phyloP scores from a whole-genome alignment of 1,284 basidiomycete species.

The Ceratobasidium sp. region DNA sequence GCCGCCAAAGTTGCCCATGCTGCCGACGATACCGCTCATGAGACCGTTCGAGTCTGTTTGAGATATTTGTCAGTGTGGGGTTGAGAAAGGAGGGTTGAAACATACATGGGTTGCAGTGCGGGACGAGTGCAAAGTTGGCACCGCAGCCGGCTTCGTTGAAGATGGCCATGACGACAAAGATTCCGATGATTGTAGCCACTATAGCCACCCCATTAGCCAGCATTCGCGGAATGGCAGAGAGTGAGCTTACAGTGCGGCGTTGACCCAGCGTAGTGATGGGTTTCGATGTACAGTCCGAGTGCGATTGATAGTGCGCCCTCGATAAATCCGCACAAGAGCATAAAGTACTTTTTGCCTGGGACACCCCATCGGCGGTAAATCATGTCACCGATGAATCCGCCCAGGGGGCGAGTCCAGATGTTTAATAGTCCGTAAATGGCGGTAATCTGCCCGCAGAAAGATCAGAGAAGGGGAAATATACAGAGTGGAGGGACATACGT shows the following conservation, averaged over 20 bases:
- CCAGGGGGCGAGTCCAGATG: conserved; percentile 65
- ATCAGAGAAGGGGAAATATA: not conserved
- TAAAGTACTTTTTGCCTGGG: conserved; percentile 67
- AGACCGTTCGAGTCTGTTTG: conserved; percentile 57
- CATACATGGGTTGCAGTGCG: conserved; percentile 66
- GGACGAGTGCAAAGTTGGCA: conserved; percentile 68
- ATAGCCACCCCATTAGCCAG: conserved; percentile 6
- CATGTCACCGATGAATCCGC: conserved; percentile 68
- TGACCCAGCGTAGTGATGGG: conserved; percentile 51
- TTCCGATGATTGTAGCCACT: conserved; percentile 54
- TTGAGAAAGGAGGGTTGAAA: conserved; percentile 47
- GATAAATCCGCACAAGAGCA: conserved; percentile 61
- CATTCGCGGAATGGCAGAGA: not conserved
- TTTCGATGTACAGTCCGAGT: conserved; percentile 64
- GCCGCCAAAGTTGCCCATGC: conserved; percentile 68
- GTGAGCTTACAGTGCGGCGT: conserved; percentile 36
- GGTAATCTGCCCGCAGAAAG: too few species aligned
- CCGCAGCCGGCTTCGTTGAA: conserved; percentile 67
- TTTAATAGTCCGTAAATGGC: conserved; percentile 68
- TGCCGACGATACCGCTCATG: conserved; percentile 67
- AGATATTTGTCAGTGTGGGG: not conserved
- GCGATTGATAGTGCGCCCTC: conserved; percentile 66
- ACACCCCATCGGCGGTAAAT: conserved; percentile 65
- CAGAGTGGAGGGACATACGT: conserved; percentile 57
- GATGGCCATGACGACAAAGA: conserved; percentile 58